phyloP scores from a whole-genome alignment of 2,329 filamentous ascomycete species.

The Colletotrichum cuscutae region DNA sequence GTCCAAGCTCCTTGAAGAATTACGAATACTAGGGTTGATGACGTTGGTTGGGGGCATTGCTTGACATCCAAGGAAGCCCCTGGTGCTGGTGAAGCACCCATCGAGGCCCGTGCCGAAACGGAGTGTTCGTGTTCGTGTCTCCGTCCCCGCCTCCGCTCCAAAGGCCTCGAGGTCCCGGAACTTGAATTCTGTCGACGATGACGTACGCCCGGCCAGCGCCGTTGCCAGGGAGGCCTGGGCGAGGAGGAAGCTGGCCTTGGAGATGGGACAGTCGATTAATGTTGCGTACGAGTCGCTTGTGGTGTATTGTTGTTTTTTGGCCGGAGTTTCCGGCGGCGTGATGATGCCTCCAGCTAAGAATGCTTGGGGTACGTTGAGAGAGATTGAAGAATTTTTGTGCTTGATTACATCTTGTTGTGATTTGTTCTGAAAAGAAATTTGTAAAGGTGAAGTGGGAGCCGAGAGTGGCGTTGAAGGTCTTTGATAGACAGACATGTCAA shows the following conservation, averaged over 20 bases:
- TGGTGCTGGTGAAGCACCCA: slow-evolving; percentile 14
- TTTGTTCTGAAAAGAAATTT: not conserved
- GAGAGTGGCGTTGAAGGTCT: not conserved
- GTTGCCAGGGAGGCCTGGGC: slow-evolving; percentile 23
- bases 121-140: not conserved
- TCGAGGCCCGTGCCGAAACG: slow-evolving; percentile 27
- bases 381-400: not conserved
- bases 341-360: not conserved
- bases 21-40: not conserved
- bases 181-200: slow-evolving; percentile 14
- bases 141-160: not conserved
- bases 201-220: not conserved
- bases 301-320: not conserved
- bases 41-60: not conserved
- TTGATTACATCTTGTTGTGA: slow-evolving; percentile 10
- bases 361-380: not conserved
- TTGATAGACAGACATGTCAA: slow-evolving; percentile 13
- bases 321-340: slow-evolving; percentile 14
- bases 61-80: slow-evolving; percentile 17
- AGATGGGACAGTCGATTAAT: slow-evolving; percentile 19
- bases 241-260: slow-evolving; percentile 29
- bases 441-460: not conserved
- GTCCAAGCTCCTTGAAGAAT: not conserved
- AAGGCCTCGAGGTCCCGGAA: not conserved
- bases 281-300: not conserved